Conservation (phyloP, 1,284 basidiomycete species). For the Vanrija sp. region DNA sequence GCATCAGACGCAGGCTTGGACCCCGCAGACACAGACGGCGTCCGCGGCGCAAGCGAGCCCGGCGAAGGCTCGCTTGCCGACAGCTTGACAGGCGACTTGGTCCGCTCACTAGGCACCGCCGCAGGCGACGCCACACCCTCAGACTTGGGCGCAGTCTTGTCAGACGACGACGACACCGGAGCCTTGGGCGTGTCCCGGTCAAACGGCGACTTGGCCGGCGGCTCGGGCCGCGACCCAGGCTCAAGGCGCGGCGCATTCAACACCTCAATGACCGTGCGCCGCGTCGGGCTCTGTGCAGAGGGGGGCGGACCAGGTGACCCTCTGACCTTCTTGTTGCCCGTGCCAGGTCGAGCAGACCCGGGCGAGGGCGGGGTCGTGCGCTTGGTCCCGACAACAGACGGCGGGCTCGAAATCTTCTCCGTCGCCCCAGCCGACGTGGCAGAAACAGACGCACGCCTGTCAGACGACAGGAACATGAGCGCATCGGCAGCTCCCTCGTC, state of each 20-base stretch:
- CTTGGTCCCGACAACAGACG: slow-evolving; percentile 20
- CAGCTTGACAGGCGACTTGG: too few species aligned
- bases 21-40: neutral
- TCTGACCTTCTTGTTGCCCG: slow-evolving; percentile 28
- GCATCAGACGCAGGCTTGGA: neutral
- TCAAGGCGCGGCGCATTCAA: slow-evolving; percentile 36
- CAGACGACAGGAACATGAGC: slow-evolving; percentile 45
- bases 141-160: neutral
- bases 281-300: slow-evolving; percentile 9
- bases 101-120: too few species aligned
- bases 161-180: slow-evolving; percentile 1
- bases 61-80: neutral
- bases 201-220: neutral
- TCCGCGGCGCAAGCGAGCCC: neutral
- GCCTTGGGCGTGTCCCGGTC: neutral
- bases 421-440: slow-evolving; percentile 7
- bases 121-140: neutral
- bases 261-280: slow-evolving; percentile 42
- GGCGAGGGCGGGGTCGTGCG: slow-evolving; percentile 32
- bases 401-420: slow-evolving; percentile 11
- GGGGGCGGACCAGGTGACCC: slow-evolving; percentile 11
- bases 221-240: slow-evolving; percentile 9
- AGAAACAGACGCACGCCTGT: slow-evolving; percentile 18
- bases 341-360: slow-evolving; percentile 12
- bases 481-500: slow-evolving; percentile 49